These are phyloP conservation scores for Pseudoneurospora amorphoporcata DNA, from an alignment of 495 filamentous ascomycete genomes.

Conservation along the genomic window DNA sequence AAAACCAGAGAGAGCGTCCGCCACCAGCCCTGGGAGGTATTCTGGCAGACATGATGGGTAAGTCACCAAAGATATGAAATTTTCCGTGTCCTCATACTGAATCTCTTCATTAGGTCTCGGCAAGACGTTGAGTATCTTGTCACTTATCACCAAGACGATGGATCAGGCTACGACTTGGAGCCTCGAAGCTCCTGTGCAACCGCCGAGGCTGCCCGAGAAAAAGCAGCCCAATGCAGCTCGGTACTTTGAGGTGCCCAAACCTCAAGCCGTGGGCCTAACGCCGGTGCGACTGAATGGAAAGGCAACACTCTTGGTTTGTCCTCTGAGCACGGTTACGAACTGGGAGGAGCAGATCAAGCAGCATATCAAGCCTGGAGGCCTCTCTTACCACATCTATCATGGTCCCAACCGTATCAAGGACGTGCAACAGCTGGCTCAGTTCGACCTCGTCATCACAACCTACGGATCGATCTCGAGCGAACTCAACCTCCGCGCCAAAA, in stretches of 20 bases:
- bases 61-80: neutral
- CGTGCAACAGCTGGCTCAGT: conserved; percentile 53
- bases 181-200: conserved; percentile 28
- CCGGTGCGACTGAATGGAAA: conserved; percentile 55
- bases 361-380: conserved; percentile 52
- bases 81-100: neutral
- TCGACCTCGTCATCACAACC: conserved; percentile 82
- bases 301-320: conserved; percentile 81
- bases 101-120: conserved; percentile 45
- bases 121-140: conserved; percentile 84
- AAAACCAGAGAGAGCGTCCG: conserved; percentile 52
- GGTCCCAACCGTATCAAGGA: conserved; percentile 62
- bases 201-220: conserved; percentile 24
- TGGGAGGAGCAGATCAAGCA: conserved; percentile 84
- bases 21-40: conserved; percentile 72
- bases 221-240: conserved; percentile 22
- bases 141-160: conserved; percentile 56
- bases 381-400: conserved; percentile 74
- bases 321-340: conserved; percentile 79
- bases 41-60: conserved; percentile 89
- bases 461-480: conserved; percentile 84
- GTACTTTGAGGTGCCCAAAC: conserved; percentile 26
- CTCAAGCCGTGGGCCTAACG: conserved; percentile 26
- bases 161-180: conserved; percentile 50
- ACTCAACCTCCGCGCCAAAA: conserved; percentile 47